Evolutionary conservation across 306 rosid genomes (phyloP), one percentile per base, ranked within the genome.

Genomic region (Ammopiptanthus mongolicus): DNA sequence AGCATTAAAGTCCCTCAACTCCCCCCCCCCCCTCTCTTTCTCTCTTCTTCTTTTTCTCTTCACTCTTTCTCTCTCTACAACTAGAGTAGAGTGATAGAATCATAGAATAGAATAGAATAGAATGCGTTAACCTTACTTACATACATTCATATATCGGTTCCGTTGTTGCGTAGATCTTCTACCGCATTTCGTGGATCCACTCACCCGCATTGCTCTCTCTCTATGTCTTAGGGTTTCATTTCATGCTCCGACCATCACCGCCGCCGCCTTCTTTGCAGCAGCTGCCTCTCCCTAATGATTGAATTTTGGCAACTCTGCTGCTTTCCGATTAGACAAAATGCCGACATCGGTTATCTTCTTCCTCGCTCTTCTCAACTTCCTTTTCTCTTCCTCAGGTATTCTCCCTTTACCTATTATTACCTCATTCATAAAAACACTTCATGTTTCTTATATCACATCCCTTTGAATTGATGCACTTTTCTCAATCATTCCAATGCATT

Each of bases 121-220:
- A 0, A 25, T 25, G 28, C 28, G 28, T 25, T 25, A 1, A 2
- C 28, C 3, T 25, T 2, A 25, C 28, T 25, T 2, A 25, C 48
- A 57, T 46, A 4, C 39, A 14, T n/a, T n/a, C n/a, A n/a, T n/a
- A n/a, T 52, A 23, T 36, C 3, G 21, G n/a, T 59, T 68, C 44
- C 55, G 10, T 22, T 52, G 10, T 22, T 52, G 46, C 46, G 47
- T 77, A 85, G 93, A 91, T 91, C 88, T 71, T 87, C 77, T 19
- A 18, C 87, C 93, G 96, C 89, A 34, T 88, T 87, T 90, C 84
- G 36, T 87, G 98, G 98, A 94, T 94, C 96, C 90, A 74, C 64
- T 47, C 75, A 44, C 79, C 81, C n/a, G 81, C 95, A 86, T 78
- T 84, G 80, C 62, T 31, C 41, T 39, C 33, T 44, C 1, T 78